Conservation (phyloP, 2,329 filamentous ascomycete species). For the Cordyceps pruinosa region DNA sequence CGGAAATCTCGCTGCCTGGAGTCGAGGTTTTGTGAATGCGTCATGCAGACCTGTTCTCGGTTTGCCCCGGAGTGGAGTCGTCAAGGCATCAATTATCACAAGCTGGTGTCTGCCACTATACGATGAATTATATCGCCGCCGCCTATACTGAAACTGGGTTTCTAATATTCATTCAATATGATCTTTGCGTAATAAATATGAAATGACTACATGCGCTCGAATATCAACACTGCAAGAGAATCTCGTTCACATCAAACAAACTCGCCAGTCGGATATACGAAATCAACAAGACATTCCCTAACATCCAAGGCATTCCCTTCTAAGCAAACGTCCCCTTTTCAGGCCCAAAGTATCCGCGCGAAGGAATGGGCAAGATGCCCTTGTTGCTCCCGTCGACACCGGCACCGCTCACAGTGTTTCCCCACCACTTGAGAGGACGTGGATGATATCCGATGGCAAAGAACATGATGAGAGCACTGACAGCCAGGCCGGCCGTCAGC, state of each 20-base stretch:
- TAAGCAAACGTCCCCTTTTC: conserved; percentile 19
- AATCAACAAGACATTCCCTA: background rate
- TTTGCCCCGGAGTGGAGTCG: background rate
- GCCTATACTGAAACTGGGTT: too few relatives aligned
- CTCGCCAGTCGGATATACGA: background rate
- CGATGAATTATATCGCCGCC: too few relatives aligned
- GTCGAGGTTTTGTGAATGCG: conserved; percentile 17
- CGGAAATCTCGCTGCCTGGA: background rate
- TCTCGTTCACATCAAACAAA: background rate
- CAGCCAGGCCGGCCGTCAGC: conserved; percentile 34
- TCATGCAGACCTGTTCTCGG: background rate
- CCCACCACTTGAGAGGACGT: conserved; percentile 36
- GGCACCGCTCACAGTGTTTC: conserved; percentile 25
- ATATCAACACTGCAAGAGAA: background rate
- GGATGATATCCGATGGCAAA: conserved; percentile 34
- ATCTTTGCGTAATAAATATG: conserved; percentile 5
- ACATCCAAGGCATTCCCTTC: background rate
- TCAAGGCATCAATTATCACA: background rate
- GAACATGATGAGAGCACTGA: conserved; percentile 36
- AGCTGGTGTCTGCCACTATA: background rate
- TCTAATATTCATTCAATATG: conserved; percentile 14
- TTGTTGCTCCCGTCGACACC: conserved; percentile 19
- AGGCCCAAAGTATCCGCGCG: conserved; percentile 23
- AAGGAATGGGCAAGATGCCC: conserved; percentile 19
- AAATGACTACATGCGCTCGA: background rate